Evolutionary conservation across 2,329 filamentous ascomycete genomes (phyloP).

Genomic region (Claviceps digitariae): DNA sequence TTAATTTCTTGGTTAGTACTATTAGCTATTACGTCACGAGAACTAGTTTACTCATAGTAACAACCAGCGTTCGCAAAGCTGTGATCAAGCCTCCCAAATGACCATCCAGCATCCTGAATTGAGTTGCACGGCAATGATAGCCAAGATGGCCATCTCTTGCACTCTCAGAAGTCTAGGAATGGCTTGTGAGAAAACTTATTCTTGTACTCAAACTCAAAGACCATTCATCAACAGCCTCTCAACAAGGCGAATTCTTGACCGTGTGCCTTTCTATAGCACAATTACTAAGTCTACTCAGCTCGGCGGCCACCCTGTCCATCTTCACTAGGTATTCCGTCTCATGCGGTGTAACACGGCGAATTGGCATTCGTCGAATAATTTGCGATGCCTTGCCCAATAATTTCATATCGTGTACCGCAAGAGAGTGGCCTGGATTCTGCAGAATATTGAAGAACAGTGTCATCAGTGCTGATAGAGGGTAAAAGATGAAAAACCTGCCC

Average conservation of each 20-base stretch:
- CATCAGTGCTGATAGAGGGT: conserved; percentile 40
- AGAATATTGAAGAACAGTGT: conserved; percentile 42
- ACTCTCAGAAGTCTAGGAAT: no score
- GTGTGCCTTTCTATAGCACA: conserved; percentile 25
- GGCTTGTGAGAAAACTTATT: neutral
- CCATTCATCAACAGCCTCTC: neutral
- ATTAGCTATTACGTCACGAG: no score
- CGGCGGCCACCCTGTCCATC: conserved; percentile 29
- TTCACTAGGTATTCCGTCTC: conserved; percentile 27
- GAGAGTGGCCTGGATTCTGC: conserved; percentile 28
- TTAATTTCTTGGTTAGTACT: no score
- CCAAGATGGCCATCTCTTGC: no score
- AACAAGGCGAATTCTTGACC: conserved; percentile 14
- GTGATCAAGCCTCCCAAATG: no score
- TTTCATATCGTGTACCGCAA: conserved; percentile 30
- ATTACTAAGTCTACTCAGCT: conserved; percentile 28
- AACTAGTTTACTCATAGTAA: no score
- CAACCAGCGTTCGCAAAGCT: no score
- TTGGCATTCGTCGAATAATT: conserved; percentile 28
- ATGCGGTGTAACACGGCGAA: conserved; percentile 13
- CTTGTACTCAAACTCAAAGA: neutral
- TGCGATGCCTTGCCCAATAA: conserved; percentile 28
- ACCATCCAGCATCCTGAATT: no score
- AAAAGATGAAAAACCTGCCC: conserved; percentile 39
- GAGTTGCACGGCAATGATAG: no score